Percentiles rank a stretch among this genome's conserved stretches.
Conservation (phyloP, 2,329 filamentous ascomycete species). For the Hymenoscyphus scutula region DNA sequence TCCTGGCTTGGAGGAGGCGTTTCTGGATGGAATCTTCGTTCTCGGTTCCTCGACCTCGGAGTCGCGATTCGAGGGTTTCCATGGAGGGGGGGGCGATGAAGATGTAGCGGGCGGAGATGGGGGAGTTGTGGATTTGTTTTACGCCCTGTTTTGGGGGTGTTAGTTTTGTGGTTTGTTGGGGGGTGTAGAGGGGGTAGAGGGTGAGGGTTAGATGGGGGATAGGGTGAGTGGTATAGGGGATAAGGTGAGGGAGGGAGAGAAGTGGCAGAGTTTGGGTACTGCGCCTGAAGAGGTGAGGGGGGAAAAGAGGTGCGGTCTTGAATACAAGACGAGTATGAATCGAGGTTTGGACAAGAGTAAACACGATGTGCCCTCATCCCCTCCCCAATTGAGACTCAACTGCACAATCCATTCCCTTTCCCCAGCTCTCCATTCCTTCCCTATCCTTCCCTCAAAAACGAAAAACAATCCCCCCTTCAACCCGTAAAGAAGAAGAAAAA, state of each 20-base stretch:
- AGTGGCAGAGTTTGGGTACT: not conserved
- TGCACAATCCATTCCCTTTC: not conserved
- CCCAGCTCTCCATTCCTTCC: not conserved
- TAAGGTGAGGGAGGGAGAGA: not conserved
- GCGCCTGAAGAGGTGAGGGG: too few relatives aligned
- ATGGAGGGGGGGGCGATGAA: conserved; percentile 80
- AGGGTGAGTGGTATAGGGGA: not conserved
- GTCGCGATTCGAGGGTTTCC: conserved; percentile 69
- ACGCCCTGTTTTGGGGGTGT: conserved; percentile 59
- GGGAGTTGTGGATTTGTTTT: conserved; percentile 82
- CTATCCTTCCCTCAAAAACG: too few relatives aligned
- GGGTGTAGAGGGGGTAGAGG: not conserved
- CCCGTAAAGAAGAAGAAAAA: conserved; percentile 4
- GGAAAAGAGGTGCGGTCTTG: too few relatives aligned
- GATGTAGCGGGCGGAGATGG: conserved; percentile 73
- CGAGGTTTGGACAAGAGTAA: not conserved
- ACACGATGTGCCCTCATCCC: not conserved
- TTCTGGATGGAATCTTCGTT: conserved; percentile 68
- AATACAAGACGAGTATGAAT: not conserved
- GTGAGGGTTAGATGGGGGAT: not conserved
- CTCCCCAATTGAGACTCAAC: not conserved
- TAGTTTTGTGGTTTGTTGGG: not conserved
- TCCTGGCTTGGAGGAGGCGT: conserved; percentile 67
- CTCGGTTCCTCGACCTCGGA: conserved; percentile 77
- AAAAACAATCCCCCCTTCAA: not conserved